Evolutionary conservation across 1,284 basidiomycete genomes (phyloP).

Genomic region (Leccinum subrobustum): DNA sequence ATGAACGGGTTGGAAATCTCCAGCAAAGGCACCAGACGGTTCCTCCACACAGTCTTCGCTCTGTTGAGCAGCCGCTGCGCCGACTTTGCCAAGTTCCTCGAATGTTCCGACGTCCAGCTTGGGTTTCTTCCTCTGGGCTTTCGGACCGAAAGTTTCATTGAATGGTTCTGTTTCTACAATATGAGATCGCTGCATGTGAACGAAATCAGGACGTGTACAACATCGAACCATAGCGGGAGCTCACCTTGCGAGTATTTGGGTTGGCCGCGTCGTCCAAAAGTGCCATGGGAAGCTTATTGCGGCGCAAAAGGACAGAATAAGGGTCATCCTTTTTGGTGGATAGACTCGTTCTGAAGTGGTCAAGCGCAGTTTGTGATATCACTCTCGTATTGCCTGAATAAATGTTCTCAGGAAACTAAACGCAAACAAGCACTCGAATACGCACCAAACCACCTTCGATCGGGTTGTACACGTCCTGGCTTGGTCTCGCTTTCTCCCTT

Average conservation of each 20-base stretch:
- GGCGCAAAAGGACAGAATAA: conserved; percentile 86
- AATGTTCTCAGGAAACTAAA: conserved; percentile 11
- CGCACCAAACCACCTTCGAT: conserved; percentile 93
- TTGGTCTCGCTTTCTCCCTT: conserved; percentile 86
- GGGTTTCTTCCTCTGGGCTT: conserved; percentile 88
- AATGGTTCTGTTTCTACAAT: conserved; percentile 95
- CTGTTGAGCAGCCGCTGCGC: conserved; percentile 42
- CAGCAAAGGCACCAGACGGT: conserved; percentile 21
- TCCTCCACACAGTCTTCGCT: conserved; percentile 10
- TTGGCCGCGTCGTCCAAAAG: conserved; percentile 86
- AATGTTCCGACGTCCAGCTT: conserved; percentile 83
- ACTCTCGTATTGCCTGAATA: conserved; percentile 90
- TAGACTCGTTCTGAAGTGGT: conserved; percentile 90
- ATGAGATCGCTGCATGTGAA: conserved; percentile 64
- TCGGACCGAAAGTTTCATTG: conserved; percentile 89
- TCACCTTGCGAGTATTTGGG: conserved; percentile 73
- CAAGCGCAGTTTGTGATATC: conserved; percentile 93
- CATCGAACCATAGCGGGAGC: conserved; percentile 12
- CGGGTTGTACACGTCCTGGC: conserved; percentile 88
- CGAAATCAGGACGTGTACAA: conserved; percentile 4
- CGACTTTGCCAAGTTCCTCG: conserved; percentile 78
- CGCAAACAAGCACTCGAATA: conserved; percentile 17
- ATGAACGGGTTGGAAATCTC: conserved; percentile 53
- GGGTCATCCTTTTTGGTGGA: conserved; percentile 85
- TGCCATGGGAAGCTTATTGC: conserved; percentile 95